Evolutionary conservation across 768 basidiomycete genomes (phyloP), one percentile per base, ranked within the genome.

Genomic region (Boletus reticuloceps): DNA sequence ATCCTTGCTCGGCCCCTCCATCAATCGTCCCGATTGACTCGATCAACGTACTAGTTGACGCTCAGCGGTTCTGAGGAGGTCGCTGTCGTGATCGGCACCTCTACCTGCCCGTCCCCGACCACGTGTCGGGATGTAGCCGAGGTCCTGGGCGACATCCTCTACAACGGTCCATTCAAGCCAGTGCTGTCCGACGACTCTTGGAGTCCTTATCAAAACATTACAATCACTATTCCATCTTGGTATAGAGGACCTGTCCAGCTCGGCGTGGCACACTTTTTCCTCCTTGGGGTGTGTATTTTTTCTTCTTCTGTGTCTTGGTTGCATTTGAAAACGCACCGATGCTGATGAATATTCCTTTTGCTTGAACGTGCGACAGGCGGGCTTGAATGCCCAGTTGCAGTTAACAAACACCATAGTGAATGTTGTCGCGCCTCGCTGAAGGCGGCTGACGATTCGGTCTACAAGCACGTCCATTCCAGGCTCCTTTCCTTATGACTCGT

Each of bases 131-230:
- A 47, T 29, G 37, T 39, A 38, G 0, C 12, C 47, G 0, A 31
- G 1, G 20, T 11, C 6, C 31, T 67, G 20, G 63, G 63, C 9
- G 10, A 11, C 0, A 29, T 67, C 42, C 32, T 57, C 31, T 49
- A 51, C 43, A 34, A 11, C 17, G 52, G 58, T 11, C 9, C 20
- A 0, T 64, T 47, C 31, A 4, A 39, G 4, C n/a, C 38, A 16
- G 17, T 17, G 38, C n/a, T n/a, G 38, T 39, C 19, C 38, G 9
- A 39, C 1, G 16, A n/a, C 16, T 17, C 6, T n/a, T 16, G n/a
- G 17, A 17, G 14, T 39, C 38, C 38, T 11, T 39, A 39, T 14
- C 17, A 39, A 39, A 39, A 39, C 38, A 8, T 39, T 8, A 39
- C 38, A 17, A 7, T 39, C 38, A 39, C 14, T 6, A n/a, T 39